These are phyloP conservation scores for Trichophaea hybrida DNA, from an alignment of 2,329 filamentous ascomycete species.

Conservation along the genomic window DNA sequence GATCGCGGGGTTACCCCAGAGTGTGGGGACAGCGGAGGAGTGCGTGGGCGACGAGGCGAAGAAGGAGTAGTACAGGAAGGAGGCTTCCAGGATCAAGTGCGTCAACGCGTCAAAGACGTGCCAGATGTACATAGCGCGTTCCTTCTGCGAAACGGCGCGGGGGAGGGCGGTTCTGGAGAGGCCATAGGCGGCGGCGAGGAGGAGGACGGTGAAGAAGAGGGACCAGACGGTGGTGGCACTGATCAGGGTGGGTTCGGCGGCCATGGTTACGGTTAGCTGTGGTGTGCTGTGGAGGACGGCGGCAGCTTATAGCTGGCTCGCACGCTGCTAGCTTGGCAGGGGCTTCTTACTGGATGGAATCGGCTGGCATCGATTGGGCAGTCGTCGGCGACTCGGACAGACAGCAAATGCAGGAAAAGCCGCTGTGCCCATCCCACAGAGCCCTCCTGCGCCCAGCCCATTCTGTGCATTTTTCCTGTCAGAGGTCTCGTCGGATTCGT, in stretches of 20 bases:
- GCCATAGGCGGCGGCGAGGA: constrained; percentile 24
- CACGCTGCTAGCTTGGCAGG: too few relatives aligned
- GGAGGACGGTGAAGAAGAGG: constrained; percentile 21
- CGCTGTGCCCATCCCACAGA: too few relatives aligned
- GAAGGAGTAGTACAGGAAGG: constrained; percentile 89
- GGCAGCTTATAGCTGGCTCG: too few relatives aligned
- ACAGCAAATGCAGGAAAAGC: too few relatives aligned
- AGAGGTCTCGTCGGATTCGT: too few relatives aligned
- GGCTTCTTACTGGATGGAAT: too few relatives aligned
- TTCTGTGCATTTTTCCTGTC: too few relatives aligned
- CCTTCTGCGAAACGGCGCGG: constrained; percentile 39
- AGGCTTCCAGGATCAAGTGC: constrained; percentile 81
- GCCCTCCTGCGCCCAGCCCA: too few relatives aligned
- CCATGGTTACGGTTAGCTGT: background rate
- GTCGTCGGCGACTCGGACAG: too few relatives aligned
- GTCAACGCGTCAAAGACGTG: constrained; percentile 85
- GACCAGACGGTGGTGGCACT: constrained; percentile 24
- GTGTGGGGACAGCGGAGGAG: constrained; percentile 25
- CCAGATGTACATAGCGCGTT: constrained; percentile 80
- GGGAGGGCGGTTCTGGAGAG: constrained; percentile 35
- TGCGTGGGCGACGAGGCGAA: constrained; percentile 45
- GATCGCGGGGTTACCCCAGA: constrained; percentile 15
- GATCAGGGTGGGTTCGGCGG: constrained; percentile 15
- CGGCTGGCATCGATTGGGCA: too few relatives aligned
- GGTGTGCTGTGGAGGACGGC: too few relatives aligned